Percentiles rank a stretch among this genome's conserved stretches.
Evolutionary conservation across 2,329 filamentous ascomycete genomes (phyloP).

Genomic region (Tympanopsis confertula): DNA sequence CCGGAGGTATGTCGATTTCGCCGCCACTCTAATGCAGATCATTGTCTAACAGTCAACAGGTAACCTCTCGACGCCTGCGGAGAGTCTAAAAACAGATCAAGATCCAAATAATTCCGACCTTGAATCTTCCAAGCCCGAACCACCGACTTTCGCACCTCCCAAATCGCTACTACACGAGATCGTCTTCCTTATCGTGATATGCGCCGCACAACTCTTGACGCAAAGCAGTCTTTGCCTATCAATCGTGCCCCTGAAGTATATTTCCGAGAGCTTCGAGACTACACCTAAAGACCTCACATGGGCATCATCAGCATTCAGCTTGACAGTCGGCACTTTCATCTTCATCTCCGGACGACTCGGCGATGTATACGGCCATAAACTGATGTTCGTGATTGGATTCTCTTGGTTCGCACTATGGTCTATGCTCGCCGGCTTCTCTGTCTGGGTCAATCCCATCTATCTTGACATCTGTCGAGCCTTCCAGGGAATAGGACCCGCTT

Average conservation of each 20-base stretch:
- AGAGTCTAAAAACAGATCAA: no score
- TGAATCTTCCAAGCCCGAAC: no score
- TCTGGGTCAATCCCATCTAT: conserved; percentile 13
- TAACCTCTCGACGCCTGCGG: no score
- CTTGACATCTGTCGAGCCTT: not conserved
- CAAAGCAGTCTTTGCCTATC: conserved; percentile 15
- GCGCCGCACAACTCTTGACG: not conserved
- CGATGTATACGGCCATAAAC: conserved; percentile 35
- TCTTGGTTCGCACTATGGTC: conserved; percentile 35
- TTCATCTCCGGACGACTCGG: conserved; percentile 33
- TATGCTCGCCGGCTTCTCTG: conserved; percentile 27
- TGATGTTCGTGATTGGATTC: conserved; percentile 33
- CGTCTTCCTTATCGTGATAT: not conserved
- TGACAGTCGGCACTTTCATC: conserved; percentile 37
- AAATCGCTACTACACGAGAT: not conserved
- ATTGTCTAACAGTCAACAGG: no score
- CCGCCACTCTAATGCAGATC: no score
- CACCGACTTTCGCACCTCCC: not conserved
- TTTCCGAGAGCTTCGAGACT: conserved; percentile 25
- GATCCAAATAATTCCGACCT: no score
- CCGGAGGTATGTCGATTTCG: no score
- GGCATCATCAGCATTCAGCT: conserved; percentile 32
- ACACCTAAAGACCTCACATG: conserved; percentile 29
- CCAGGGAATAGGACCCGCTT: conserved; percentile 32
- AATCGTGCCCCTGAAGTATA: conserved; percentile 28